Evolutionary conservation across 768 basidiomycete genomes (phyloP).

Genomic region (Psilocybe azurescens): DNA sequence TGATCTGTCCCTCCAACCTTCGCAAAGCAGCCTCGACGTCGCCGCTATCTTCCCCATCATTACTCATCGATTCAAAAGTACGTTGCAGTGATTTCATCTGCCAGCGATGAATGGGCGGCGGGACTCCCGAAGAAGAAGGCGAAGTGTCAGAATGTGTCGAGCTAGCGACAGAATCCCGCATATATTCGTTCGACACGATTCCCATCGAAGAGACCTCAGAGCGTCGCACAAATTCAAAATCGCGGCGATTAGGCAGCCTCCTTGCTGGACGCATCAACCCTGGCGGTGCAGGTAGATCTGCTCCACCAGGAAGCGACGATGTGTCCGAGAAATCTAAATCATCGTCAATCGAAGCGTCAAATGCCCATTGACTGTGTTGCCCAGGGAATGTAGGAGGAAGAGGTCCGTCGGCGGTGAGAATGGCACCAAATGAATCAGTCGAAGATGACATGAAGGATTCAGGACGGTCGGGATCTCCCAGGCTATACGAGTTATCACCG

Average conservation of each 20-base stretch:
- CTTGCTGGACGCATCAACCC: slow-evolving; percentile 61
- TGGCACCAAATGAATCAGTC: slow-evolving; percentile 56
- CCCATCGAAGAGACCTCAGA: slow-evolving; percentile 84
- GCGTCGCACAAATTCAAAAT: slow-evolving; percentile 82
- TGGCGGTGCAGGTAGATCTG: slow-evolving; percentile 46
- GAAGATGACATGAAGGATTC: slow-evolving; percentile 50
- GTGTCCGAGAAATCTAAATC: slow-evolving; percentile 83
- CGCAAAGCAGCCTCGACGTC: slow-evolving; percentile 84
- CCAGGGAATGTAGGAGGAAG: slow-evolving; percentile 43
- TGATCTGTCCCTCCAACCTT: slow-evolving; percentile 86
- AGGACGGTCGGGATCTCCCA: slow-evolving; percentile 29
- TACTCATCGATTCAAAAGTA: slow-evolving; percentile 67
- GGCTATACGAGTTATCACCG: slow-evolving; percentile 9
- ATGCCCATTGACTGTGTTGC: slow-evolving; percentile 55
- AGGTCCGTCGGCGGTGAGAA: slow-evolving; percentile 37
- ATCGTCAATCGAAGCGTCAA: slow-evolving; percentile 73
- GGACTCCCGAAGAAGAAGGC: slow-evolving; percentile 40
- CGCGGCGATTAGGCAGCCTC: slow-evolving; percentile 74
- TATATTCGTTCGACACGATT: slow-evolving; percentile 64
- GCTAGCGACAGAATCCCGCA: slow-evolving; percentile 53
- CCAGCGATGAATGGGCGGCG: slow-evolving; percentile 74
- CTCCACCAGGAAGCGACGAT: slow-evolving; percentile 57
- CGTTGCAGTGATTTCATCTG: slow-evolving; percentile 72
- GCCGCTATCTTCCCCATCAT: slow-evolving; percentile 69
- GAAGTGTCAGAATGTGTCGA: slow-evolving; percentile 41